A percentile compares a stretch with the other conserved stretches of the same genome.
Conservation (phyloP, 2,329 filamentous ascomycete genomes). For the Ascochyta viciae-villosae region DNA sequence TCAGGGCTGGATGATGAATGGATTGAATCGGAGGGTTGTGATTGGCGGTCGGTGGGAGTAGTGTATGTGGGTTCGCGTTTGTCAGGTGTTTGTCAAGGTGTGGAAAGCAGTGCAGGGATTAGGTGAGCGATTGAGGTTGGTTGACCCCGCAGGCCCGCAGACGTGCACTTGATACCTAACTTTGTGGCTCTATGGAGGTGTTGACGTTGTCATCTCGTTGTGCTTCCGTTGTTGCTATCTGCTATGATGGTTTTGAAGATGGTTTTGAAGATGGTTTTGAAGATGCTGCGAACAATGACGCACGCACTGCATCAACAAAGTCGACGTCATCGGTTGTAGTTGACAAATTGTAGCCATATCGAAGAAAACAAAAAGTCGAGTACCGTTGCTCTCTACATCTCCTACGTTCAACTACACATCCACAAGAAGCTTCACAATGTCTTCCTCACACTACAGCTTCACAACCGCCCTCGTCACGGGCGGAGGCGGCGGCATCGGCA, state of each 20-base stretch:
- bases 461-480: constrained; percentile 55
- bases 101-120: neutral
- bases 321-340: constrained; percentile 5
- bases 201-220: too few species aligned
- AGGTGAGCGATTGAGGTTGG: neutral
- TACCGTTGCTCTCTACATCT: too few species aligned
- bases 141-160: neutral
- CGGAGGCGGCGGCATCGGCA: constrained; percentile 61
- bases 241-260: neutral
- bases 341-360: constrained; percentile 6
- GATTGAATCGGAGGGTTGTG: constrained; percentile 2
- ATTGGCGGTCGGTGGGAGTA: constrained; percentile 19
- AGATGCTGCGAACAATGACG: constrained; percentile 1
- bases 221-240: too few species aligned
- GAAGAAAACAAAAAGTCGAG: neutral
- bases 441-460: constrained; percentile 41
- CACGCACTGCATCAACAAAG: neutral
- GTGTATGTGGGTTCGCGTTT: constrained; percentile 8
- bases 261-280: too few species aligned
- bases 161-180: neutral
- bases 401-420: neutral
- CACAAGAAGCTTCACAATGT: constrained; percentile 14
- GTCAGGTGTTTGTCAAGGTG: constrained; percentile 26
- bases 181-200: too few species aligned
- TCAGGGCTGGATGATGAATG: constrained; percentile 17